Conservation (phyloP, 2,329 filamentous ascomycete genomes). For the Ilyonectria sp. region DNA sequence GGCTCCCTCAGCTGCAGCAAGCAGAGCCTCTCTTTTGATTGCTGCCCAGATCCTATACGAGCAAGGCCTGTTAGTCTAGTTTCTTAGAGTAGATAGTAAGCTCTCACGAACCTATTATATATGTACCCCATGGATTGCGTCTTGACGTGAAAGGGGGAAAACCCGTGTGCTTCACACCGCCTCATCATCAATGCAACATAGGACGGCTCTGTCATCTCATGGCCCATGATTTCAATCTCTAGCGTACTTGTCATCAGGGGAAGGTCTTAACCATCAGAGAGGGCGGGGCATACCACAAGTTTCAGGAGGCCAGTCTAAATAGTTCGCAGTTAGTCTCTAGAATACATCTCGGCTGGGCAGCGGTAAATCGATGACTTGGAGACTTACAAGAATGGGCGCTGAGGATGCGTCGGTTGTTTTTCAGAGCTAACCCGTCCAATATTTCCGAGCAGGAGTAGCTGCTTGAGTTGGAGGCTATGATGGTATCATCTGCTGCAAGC, state of each 20-base stretch:
- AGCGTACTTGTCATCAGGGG: background rate
- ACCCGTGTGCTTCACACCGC: constrained; percentile 47
- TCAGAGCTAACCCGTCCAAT: constrained; percentile 53
- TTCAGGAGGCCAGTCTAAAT: constrained; percentile 52
- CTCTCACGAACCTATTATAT: constrained; percentile 46
- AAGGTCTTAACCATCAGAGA: background rate
- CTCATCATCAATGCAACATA: constrained; percentile 45
- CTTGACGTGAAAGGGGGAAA: constrained; percentile 51
- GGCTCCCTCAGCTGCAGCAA: constrained; percentile 49
- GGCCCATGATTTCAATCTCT: constrained; percentile 53
- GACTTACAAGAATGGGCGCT: constrained; percentile 61
- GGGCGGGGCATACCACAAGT: constrained; percentile 41
- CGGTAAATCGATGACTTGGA: background rate
- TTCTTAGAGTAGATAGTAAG: background rate
- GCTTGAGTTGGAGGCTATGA: constrained; percentile 64
- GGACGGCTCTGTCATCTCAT: constrained; percentile 42
- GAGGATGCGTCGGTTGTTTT: constrained; percentile 53
- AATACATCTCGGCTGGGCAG: background rate
- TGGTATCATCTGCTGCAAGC: constrained; percentile 52
- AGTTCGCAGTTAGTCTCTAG: background rate
- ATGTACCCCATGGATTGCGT: constrained; percentile 51
- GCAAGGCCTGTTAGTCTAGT: background rate
- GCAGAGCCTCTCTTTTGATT: constrained; percentile 51
- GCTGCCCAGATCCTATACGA: constrained; percentile 50
- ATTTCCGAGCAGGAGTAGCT: constrained; percentile 62